Percentiles rank a stretch among this genome's conserved stretches.
Evolutionary conservation across 495 filamentous ascomycete genomes (phyloP).

Genomic region (Podospora australis): DNA sequence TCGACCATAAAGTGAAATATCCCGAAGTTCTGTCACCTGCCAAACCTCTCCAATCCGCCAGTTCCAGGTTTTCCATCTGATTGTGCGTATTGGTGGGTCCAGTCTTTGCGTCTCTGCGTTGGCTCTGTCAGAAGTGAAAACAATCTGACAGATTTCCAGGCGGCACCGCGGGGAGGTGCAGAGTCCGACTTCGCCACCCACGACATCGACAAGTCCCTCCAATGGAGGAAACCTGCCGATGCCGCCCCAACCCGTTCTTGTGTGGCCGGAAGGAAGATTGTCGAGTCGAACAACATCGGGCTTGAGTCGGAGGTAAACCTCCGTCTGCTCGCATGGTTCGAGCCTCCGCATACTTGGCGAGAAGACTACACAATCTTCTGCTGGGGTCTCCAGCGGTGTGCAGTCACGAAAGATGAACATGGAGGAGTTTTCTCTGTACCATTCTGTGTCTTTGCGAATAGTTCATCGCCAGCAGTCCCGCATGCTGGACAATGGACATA

Average conservation of each 20-base stretch:
- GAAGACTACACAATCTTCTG: constrained; percentile 61
- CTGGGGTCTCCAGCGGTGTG: constrained; percentile 34
- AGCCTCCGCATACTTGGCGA: constrained; percentile 45
- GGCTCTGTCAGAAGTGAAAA: too few species aligned
- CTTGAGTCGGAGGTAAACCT: constrained; percentile 35
- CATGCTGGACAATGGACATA: constrained; percentile 57
- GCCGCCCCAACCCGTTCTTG: not conserved
- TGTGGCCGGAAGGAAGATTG: not conserved
- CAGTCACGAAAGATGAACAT: constrained; percentile 69
- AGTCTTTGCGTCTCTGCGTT: too few species aligned
- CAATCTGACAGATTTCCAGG: too few species aligned
- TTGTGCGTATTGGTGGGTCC: too few species aligned
- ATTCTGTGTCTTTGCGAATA: constrained; percentile 42
- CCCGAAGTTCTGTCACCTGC: too few species aligned
- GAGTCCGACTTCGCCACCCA: too few species aligned
- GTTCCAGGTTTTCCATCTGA: too few species aligned
- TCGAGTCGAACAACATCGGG: constrained; percentile 1
- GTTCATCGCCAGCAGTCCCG: constrained; percentile 55
- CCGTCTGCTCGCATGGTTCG: constrained; percentile 49
- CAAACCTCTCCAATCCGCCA: too few species aligned
- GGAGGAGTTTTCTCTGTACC: constrained; percentile 23
- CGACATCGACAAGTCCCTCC: too few species aligned
- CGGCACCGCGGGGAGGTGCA: too few species aligned
- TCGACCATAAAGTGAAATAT: too few species aligned
- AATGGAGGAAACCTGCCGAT: not conserved